A percentile compares a stretch with the other conserved stretches of the same genome.
phyloP scores from a whole-genome alignment of 2,329 filamentous ascomycete genomes.

The Nigrograna mackinnonii region DNA sequence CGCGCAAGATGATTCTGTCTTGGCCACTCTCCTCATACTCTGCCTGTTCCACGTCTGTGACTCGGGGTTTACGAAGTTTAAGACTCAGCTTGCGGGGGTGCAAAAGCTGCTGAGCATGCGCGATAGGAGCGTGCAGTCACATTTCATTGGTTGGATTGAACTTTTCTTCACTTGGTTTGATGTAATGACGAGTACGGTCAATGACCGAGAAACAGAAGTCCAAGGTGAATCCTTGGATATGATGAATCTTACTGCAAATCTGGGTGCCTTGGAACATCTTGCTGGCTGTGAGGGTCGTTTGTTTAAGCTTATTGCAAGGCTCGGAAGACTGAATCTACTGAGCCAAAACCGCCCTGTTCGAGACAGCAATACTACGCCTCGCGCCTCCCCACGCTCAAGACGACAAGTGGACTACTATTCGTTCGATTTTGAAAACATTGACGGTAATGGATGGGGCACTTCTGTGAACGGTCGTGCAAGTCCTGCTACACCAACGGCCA shows the following conservation, averaged over 20 bases:
- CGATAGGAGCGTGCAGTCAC: slow-evolving; percentile 60
- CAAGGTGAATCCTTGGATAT: slow-evolving; percentile 65
- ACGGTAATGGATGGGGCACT: slow-evolving; percentile 69
- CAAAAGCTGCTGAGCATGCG: slow-evolving; percentile 85
- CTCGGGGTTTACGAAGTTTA: slow-evolving; percentile 89
- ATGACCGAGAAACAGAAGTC: slow-evolving; percentile 86
- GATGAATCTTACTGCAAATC: slow-evolving; percentile 65
- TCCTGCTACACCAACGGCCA: slow-evolving; percentile 47
- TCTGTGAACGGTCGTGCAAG: slow-evolving; percentile 53
- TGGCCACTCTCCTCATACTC: slow-evolving; percentile 84
- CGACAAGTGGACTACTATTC: slow-evolving; percentile 55
- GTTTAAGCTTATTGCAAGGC: slow-evolving; percentile 82
- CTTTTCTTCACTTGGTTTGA: slow-evolving; percentile 94
- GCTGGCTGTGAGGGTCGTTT: slow-evolving; percentile 85
- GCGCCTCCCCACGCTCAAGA: slow-evolving; percentile 34
- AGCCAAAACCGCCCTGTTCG: slow-evolving; percentile 66
- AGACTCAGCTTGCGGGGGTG: slow-evolving; percentile 89
- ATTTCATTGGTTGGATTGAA: slow-evolving; percentile 86
- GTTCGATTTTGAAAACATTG: slow-evolving; percentile 61
- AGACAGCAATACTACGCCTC: slow-evolving; percentile 36
- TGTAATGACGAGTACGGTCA: slow-evolving; percentile 87
- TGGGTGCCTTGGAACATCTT: slow-evolving; percentile 79
- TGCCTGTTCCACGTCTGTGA: slow-evolving; percentile 95
- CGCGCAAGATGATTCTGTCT: slow-evolving; percentile 81
- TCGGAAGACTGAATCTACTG: slow-evolving; percentile 82